Base-by-base conservation (phyloP, 352 stramenopile species). In the Phytophthora niederhauseri region DNA sequence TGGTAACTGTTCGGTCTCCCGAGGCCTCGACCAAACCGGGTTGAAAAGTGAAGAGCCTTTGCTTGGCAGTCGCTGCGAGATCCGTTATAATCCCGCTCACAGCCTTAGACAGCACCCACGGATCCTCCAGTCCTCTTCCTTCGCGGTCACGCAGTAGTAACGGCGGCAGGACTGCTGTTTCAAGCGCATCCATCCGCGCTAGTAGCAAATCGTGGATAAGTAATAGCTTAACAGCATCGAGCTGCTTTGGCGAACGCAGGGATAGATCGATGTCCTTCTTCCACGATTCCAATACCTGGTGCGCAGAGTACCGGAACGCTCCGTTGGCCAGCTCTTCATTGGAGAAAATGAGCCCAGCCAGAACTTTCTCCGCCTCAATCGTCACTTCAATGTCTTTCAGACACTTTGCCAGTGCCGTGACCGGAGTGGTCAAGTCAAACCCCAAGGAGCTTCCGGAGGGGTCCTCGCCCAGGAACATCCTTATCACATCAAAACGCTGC, bases 111-210 rank as follows among this genome's bases (percentile, higher is more conserved):
- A 93, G 61, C 3, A 83, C 68, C 83, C 84, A 92, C 9, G 87
- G 87, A 61, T 93, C 87, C n/a, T 85, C 78, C 2, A 89, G 65
- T 9, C 70, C 75, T 24, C 74, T 89, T 2, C 81, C 87, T 38
- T 90, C 84, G 22, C 75, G 79, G 49, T 91, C 84, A 12, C 85
- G 85, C 14, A 95, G 73, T 4, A 92, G 57, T 1, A 95, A 61
- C 22, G 85, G 87, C 0, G 84, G 85, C 30, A 85, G 66, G 4
- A 84, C 51, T 9, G 78, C 58, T 1, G 65, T 49, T 26, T 93
- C 81, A 15, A 89, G 61, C 8, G 78, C 61, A 19, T 74, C 59
- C 12, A 70, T 31, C 20, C 69, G 71, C 9, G 65, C 28, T 17
- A 73, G 66, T 19, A 93, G 51, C 24, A 87, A 60, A 50, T 92